These are phyloP conservation scores for Tuber indicum DNA, from an alignment of 495 filamentous ascomycete genomes.

Conservation along the genomic window DNA sequence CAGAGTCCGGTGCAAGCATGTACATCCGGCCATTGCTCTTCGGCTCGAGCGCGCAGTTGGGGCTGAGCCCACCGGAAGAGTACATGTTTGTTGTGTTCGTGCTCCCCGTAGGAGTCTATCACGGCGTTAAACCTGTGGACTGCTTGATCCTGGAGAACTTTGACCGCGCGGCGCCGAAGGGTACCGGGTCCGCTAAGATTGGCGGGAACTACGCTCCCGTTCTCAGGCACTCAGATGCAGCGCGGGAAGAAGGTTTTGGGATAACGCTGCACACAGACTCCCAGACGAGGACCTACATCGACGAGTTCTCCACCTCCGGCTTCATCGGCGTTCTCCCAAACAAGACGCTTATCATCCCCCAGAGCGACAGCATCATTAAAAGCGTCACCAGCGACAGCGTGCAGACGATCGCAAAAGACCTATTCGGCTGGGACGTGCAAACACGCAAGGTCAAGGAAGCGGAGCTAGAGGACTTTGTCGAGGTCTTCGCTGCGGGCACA, in stretches of 20 bases:
- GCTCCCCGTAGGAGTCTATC: slow-evolving; percentile 81
- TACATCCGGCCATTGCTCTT: slow-evolving; percentile 86
- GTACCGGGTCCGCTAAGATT: slow-evolving; percentile 66
- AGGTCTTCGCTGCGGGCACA: slow-evolving; percentile 88
- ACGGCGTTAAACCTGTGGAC: slow-evolving; percentile 73
- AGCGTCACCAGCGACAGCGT: slow-evolving; percentile 71
- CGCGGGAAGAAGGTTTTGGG: slow-evolving; percentile 63
- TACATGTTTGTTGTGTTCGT: slow-evolving; percentile 83
- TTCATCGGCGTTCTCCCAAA: slow-evolving; percentile 65
- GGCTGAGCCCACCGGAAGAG: slow-evolving; percentile 74
- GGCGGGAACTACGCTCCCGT: slow-evolving; percentile 83
- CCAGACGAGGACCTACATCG: slow-evolving; percentile 66
- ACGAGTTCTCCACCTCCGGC: slow-evolving; percentile 84
- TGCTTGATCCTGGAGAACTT: slow-evolving; percentile 72
- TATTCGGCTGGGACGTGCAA: slow-evolving; percentile 63
- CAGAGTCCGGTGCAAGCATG: slow-evolving; percentile 76
- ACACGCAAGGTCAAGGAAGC: slow-evolving; percentile 64
- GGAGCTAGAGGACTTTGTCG: slow-evolving; percentile 69
- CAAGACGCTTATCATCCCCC: slow-evolving; percentile 65
- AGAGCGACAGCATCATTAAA: slow-evolving; percentile 73
- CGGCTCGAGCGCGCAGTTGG: slow-evolving; percentile 71
- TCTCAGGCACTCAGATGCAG: slow-evolving; percentile 68
- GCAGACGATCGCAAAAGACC: slow-evolving; percentile 56
- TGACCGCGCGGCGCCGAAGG: slow-evolving; percentile 66
- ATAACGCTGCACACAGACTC: slow-evolving; percentile 87